Conservation (phyloP, 1,139 yeast genomes). For the Nakaseomyces kungkrabaensis region DNA sequence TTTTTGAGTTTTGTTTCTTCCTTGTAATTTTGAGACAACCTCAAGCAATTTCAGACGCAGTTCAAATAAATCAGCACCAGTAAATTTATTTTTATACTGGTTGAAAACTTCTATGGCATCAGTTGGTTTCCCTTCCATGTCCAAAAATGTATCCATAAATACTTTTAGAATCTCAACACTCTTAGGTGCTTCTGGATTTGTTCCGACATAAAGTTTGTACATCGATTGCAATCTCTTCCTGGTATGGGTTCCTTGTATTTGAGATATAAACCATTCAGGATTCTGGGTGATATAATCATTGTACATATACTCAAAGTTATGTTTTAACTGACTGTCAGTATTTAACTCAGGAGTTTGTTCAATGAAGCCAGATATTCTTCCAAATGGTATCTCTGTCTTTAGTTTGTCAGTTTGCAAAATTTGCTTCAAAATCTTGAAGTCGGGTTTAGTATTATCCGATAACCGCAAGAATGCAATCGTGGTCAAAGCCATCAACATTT, state of each 20-base stretch:
- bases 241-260: neutral
- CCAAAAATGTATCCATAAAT: conserved; percentile 19
- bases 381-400: neutral
- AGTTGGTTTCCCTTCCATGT: conserved; percentile 11
- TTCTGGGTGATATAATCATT: conserved; percentile 10
- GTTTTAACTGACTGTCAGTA: neutral
- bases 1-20: conserved; percentile 9
- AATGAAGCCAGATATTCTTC: neutral
- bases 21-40: conserved; percentile 18
- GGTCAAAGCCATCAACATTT: neutral
- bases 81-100: conserved; percentile 9
- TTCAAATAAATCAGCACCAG: neutral
- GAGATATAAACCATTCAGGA: conserved; percentile 10
- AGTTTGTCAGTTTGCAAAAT: conserved; percentile 2
- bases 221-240: neutral
- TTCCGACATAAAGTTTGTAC: neutral
- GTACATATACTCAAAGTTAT: neutral
- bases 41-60: conserved; percentile 9
- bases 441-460: neutral
- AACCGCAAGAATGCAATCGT: neutral
- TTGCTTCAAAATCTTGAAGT: neutral
- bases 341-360: neutral
- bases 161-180: conserved; percentile 11
- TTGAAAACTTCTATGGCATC: conserved; percentile 18
- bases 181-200: conserved; percentile 7